Evolutionary conservation across 495 filamentous ascomycete species (phyloP).

Genomic region (Hypoxylon cercidicola): DNA sequence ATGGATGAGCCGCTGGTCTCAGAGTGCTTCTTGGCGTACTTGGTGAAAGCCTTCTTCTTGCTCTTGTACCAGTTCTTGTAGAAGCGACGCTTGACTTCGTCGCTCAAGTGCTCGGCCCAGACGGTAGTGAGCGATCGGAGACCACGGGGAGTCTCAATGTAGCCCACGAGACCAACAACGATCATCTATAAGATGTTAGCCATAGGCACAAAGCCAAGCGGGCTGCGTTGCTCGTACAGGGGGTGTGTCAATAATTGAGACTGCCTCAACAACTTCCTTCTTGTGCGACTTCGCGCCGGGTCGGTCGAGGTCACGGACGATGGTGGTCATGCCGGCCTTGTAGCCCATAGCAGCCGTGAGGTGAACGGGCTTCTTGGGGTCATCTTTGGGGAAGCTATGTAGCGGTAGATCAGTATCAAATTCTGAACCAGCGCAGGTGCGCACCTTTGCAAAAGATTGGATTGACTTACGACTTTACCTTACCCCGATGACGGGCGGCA

Average conservation of each 20-base stretch:
- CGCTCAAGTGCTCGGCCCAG: conserved; percentile 98
- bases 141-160: conserved; percentile 99
- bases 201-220: conserved; percentile 68
- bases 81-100: conserved; percentile 99
- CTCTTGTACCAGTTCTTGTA: conserved; percentile 99
- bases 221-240: conserved; percentile 86
- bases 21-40: conserved; percentile 99
- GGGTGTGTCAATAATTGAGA: conserved; percentile 99
- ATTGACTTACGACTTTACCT: conserved; percentile 90
- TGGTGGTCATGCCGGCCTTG: conserved; percentile 99
- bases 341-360: conserved; percentile 98
- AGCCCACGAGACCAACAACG: conserved; percentile 98
- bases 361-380: conserved; percentile 99
- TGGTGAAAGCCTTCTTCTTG: conserved; percentile 99
- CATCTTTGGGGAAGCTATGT: conserved; percentile 95
- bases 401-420: conserved; percentile 26
- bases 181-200: conserved; percentile 86
- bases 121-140: conserved; percentile 99
- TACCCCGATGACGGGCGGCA: conserved; percentile 93
- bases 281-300: conserved; percentile 99
- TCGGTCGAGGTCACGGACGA: conserved; percentile 99
- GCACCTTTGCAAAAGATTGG: background rate
- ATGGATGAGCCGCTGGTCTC: conserved; percentile 88
- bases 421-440: background rate
- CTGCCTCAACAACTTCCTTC: conserved; percentile 99